Evolutionary conservation across 2,329 filamentous ascomycete species (phyloP).

Genomic region (Penicillium sp.): DNA sequence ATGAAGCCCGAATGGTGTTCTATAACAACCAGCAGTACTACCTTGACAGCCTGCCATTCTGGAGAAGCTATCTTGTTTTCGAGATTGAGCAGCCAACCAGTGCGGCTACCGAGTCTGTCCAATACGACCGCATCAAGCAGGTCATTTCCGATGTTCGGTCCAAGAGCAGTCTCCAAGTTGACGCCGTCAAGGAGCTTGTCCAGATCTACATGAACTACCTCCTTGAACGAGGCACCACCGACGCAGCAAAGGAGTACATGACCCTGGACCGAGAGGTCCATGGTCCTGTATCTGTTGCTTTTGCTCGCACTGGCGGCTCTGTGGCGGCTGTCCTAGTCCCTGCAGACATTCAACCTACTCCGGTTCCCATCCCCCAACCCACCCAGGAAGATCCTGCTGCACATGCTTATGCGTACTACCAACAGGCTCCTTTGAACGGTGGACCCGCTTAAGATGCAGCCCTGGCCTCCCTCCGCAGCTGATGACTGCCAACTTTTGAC

Average conservation of each 20-base stretch:
- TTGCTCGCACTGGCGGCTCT: slow-evolving; percentile 32
- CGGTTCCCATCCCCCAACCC: slow-evolving; percentile 6
- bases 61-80: slow-evolving; percentile 85
- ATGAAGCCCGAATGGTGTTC: slow-evolving; percentile 83
- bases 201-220: slow-evolving; percentile 81
- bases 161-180: slow-evolving; percentile 69
- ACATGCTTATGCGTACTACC: slow-evolving; percentile 34
- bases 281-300: slow-evolving; percentile 55
- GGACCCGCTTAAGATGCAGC: slow-evolving; percentile 15
- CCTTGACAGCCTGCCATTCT: slow-evolving; percentile 82
- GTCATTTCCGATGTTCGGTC: slow-evolving; percentile 75
- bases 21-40: slow-evolving; percentile 81
- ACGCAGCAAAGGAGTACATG: slow-evolving; percentile 84
- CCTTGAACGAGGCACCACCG: slow-evolving; percentile 76
- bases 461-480: neutral
- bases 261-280: slow-evolving; percentile 82
- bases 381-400: slow-evolving; percentile 19
- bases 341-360: slow-evolving; percentile 3
- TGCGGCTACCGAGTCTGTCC: slow-evolving; percentile 62
- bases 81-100: slow-evolving; percentile 81
- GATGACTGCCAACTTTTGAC: slow-evolving; percentile 12
- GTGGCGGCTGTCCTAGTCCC: slow-evolving; percentile 13
- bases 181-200: slow-evolving; percentile 73
- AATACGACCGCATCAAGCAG: slow-evolving; percentile 74
- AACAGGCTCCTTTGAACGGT: slow-evolving; percentile 33